phyloP scores from a whole-genome alignment of 2,329 filamentous ascomycete genomes.

The Trichoderma guizhouense region DNA sequence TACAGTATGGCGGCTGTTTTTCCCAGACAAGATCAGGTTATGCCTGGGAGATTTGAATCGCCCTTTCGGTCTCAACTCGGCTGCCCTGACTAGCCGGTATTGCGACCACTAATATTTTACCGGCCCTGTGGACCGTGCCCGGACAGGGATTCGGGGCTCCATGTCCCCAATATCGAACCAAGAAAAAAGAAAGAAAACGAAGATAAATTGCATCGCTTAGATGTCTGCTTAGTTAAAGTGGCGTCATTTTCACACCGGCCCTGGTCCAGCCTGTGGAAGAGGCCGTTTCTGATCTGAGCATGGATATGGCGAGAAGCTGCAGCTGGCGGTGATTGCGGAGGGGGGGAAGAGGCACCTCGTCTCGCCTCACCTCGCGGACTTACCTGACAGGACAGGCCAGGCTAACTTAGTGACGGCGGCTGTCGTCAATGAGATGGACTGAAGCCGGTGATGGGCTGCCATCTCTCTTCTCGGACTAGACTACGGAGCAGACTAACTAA shows the following conservation, averaged over 20 bases:
- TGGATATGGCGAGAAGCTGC: neutral
- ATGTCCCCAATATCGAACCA: constrained; percentile 8
- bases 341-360: neutral
- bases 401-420: neutral
- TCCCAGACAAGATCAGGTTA: constrained; percentile 6
- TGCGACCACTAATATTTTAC: constrained; percentile 10
- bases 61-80: constrained; percentile 15
- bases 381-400: neutral
- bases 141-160: neutral
- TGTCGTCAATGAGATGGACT: neutral
- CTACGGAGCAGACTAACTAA: neutral
- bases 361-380: neutral
- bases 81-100: constrained; percentile 16
- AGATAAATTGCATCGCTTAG: constrained; percentile 17
- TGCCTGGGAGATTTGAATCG: constrained; percentile 2
- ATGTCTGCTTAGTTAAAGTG: constrained; percentile 13
- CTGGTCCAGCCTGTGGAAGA: constrained; percentile 3
- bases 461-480: neutral
- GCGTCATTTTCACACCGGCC: constrained; percentile 8
- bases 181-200: neutral
- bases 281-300: constrained; percentile 16
- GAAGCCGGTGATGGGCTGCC: neutral
- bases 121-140: constrained; percentile 9
- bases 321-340: constrained; percentile 6
- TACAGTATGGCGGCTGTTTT: neutral